Base-by-base conservation (phyloP, 208 protist genomes). In the Naegleria gruberi region DNA sequence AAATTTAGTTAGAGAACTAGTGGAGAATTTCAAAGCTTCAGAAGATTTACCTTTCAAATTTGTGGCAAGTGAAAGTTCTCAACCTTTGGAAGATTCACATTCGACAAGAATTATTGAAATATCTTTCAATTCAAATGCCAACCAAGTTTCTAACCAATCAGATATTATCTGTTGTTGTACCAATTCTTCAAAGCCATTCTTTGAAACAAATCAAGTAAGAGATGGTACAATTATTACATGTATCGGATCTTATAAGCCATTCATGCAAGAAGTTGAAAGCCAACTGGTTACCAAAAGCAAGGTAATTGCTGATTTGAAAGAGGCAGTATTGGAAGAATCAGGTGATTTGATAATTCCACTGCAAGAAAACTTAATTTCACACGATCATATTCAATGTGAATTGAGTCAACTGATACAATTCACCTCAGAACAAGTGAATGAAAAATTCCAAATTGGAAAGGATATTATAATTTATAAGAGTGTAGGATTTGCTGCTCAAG, bases 391-490 rank as follows among this genome's bases (percentile, higher is more conserved):
- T 19, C 8, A 45, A 44, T 46, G 34, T 26, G 34, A 44, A 17
- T n/a, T 55, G n/a, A 17, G 82, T n/a, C 7, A 87, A 34, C 37
- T 87, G 12, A 2, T n/a, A 0, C n/a, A 40, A n/a, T 65, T 65
- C 30, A 1, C 6, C 4, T 1, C 15, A 1, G 51, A 65, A 65
- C 19, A 65, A 4, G 30, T 65, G 15, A 19, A 3, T 3, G 30
- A 65, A 65, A 65, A 4, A 65, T 65, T 65, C 30, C 5, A 55
- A 6, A 51, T 37, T 26, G 15, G 37, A 41, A 43, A 83, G 26
- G 82, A 87, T 51, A 87, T 87, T 40, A 87, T 41, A 2, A 41
- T 87, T 15, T 87, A 41, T 41, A 87, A 87, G 43, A 55, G 82
- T 87, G 82, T 87, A 8, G 82, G 82, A 55, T 41, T 45, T 1